Base-by-base conservation (phyloP, 2,329 filamentous ascomycete species). In the Exserohilum turcica region DNA sequence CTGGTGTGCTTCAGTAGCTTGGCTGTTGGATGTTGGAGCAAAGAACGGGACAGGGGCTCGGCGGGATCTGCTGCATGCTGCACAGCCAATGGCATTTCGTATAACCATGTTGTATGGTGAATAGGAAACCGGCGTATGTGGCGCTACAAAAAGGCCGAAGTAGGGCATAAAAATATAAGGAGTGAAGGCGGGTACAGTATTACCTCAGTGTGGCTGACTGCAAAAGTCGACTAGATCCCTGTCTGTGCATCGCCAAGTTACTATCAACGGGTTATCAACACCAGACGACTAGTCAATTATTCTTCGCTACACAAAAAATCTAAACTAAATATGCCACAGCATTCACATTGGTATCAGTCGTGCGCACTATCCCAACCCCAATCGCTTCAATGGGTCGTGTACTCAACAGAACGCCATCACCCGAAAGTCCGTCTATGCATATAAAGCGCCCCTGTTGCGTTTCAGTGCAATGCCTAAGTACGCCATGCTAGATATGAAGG, bases 401-500 rank as follows among this genome's bases (percentile, higher is more conserved):
- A 19, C 46, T 54, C 46, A 16, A 50, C 21, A 38, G 29, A 54
- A 50, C 46, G 47, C 51, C 51, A 38, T 18, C 27, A 16, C 40
- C 40, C 38, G 21, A 40, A 33, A 50, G 40, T 39, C 46, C 51
- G n/a, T 54, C 46, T 54, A 54, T 54, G 47, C 46, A 50, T 50
- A 35, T 35, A 44, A 43, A 39, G 51, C 46, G 51, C 51, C 46
- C 46, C 40, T 40, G 40, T 43, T 47, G 46, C 47, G 31, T 50
- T 62, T 28, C 52, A 52, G 43, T 51, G 40, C 53, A 39, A 53
- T 40, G 40, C 43, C 54, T 45, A 39, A 52, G 54, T 53, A 39
- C 57, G 59, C 60, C 55, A 53, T 59, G 54, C 61, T 57, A 44
- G 49, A 51, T 57, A 37, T 51, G 46, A 56, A 49, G 45, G 50